Conservation (phyloP, 352 stramenopile genomes). For the Plasmopara viticola region DNA sequence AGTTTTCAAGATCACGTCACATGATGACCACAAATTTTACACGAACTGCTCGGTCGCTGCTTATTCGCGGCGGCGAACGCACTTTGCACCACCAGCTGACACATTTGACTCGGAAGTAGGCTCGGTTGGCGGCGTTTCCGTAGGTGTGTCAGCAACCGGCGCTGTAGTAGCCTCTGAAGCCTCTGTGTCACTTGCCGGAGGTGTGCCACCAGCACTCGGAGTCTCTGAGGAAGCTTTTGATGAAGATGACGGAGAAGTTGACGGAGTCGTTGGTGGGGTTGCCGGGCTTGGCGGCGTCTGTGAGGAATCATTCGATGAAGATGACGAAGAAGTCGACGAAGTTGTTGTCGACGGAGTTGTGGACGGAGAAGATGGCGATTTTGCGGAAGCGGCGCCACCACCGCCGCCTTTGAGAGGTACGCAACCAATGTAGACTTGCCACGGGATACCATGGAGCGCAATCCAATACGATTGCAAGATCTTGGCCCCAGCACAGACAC, state of each 20-base stretch:
- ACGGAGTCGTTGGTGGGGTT: neutral
- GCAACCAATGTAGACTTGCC: slow-evolving; percentile 54
- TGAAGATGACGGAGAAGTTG: neutral
- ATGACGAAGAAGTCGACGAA: neutral
- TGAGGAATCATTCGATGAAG: neutral
- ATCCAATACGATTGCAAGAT: slow-evolving; percentile 54
- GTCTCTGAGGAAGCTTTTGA: neutral
- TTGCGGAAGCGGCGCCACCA: slow-evolving; percentile 1
- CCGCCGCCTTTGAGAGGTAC: slow-evolving; percentile 11
- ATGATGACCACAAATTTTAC: neutral
- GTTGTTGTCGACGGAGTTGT: slow-evolving; percentile 1
- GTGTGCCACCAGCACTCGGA: slow-evolving; percentile 6
- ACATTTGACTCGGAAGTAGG: slow-evolving; percentile 7
- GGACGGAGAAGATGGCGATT: slow-evolving; percentile 1
- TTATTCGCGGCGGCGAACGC: slow-evolving; percentile 22
- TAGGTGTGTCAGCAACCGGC: slow-evolving; percentile 5
- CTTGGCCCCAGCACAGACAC: slow-evolving; percentile 32
- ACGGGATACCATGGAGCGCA: slow-evolving; percentile 39
- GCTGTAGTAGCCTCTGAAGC: slow-evolving; percentile 12
- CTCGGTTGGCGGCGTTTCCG: slow-evolving; percentile 7
- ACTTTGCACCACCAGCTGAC: slow-evolving; percentile 17
- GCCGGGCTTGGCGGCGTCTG: neutral
- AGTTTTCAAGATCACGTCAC: no score
- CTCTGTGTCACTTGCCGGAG: slow-evolving; percentile 9
- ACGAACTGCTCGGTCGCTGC: neutral